These are phyloP conservation scores for Suillus subalutaceus DNA, from an alignment of 768 basidiomycete species.

Conservation along the genomic window DNA sequence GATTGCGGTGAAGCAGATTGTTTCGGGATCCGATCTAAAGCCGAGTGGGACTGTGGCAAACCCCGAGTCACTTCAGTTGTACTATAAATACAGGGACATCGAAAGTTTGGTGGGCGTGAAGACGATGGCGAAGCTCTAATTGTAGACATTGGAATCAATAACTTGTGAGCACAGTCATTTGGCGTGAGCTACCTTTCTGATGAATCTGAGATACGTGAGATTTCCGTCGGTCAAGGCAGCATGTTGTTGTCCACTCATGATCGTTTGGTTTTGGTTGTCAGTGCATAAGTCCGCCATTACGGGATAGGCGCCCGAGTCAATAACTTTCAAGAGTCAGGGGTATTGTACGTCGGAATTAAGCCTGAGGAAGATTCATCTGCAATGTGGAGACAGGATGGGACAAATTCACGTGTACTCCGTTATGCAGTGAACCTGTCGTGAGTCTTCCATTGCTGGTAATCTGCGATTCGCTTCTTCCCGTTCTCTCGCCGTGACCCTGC, in stretches of 20 bases:
- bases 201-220: background rate
- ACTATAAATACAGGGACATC: constrained; percentile 63
- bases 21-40: constrained; percentile 64
- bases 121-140: constrained; percentile 21
- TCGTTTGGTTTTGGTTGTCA: background rate
- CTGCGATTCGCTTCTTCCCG: background rate
- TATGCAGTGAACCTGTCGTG: background rate
- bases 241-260: background rate
- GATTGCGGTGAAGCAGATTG: constrained; percentile 77
- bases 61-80: constrained; percentile 64
- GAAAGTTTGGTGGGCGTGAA: constrained; percentile 31
- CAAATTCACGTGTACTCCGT: background rate
- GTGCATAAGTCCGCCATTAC: background rate
- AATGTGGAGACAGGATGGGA: background rate
- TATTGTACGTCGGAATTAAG: background rate
- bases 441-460: background rate
- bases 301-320: background rate
- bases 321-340: background rate
- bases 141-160: constrained; percentile 1
- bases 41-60: constrained; percentile 80
- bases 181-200: background rate
- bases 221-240: background rate
- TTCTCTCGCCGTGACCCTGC: background rate
- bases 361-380: background rate
- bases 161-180: constrained; percentile 2